Conservation (phyloP, 164 flowering plant genomes). For the Hamamelis virginiana region DNA sequence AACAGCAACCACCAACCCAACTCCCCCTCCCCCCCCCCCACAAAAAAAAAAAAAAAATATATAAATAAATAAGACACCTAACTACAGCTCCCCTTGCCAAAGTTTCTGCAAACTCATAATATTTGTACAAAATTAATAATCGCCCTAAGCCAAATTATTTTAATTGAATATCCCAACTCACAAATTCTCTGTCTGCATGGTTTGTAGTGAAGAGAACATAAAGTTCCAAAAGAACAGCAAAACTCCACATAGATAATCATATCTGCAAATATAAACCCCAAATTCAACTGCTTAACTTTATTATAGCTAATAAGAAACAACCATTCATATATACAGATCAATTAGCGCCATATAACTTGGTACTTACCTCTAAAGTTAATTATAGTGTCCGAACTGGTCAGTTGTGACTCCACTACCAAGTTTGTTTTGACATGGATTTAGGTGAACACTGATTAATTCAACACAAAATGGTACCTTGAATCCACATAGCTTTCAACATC, state of each 20-base stretch:
- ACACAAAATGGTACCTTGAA: conserved; percentile 83
- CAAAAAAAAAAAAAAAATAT: too few relatives aligned
- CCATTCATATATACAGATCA: background rate
- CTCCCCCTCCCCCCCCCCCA: too few relatives aligned
- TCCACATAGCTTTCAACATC: conserved; percentile 95
- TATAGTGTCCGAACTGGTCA: background rate
- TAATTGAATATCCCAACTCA: too few relatives aligned
- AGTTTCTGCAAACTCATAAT: too few relatives aligned
- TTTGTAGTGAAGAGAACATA: too few relatives aligned
- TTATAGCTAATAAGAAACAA: background rate
- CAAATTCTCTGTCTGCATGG: too few relatives aligned
- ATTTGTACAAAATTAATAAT: too few relatives aligned
- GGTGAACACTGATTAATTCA: conserved; percentile 29
- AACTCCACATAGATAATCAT: background rate
- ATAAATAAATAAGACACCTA: too few relatives aligned
- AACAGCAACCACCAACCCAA: too few relatives aligned
- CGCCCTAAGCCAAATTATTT: too few relatives aligned
- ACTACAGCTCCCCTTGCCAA: too few relatives aligned
- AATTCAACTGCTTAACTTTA: background rate
- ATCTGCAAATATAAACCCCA: background rate
- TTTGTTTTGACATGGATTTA: background rate
- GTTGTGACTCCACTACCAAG: background rate
- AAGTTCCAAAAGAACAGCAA: too few relatives aligned
- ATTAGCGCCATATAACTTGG: background rate
- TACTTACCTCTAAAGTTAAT: background rate